These are phyloP conservation scores for Myrica gale DNA, from an alignment of 306 rosid species.

Conservation along the genomic window DNA sequence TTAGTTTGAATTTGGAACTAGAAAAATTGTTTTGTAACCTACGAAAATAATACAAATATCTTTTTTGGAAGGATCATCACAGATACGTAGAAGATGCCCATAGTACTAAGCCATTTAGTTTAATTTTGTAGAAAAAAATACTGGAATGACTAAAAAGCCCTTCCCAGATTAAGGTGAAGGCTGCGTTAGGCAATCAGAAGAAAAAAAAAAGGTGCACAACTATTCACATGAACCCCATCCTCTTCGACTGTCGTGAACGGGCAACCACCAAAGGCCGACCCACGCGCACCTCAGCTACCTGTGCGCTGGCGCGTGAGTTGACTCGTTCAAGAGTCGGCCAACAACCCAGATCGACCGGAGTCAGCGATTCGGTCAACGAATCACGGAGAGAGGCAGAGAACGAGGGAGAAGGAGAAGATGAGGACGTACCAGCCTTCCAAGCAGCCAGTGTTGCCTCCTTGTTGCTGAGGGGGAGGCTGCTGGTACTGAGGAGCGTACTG, in stretches of 20 bases:
- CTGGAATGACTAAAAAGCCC: background rate
- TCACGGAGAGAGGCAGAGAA: background rate
- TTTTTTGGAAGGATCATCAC: too few relatives aligned
- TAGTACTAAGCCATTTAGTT: too few relatives aligned
- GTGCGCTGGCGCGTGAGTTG: constrained; percentile 2
- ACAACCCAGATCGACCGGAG: constrained; percentile 25
- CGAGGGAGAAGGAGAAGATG: constrained; percentile 6
- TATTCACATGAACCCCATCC: background rate
- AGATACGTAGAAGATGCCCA: too few relatives aligned
- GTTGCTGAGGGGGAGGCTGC: constrained; percentile 70
- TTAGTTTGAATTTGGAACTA: too few relatives aligned
- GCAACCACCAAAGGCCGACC: too few relatives aligned
- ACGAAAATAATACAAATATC: too few relatives aligned
- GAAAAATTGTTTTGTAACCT: too few relatives aligned
- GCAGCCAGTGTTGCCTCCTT: constrained; percentile 38
- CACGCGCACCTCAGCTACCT: too few relatives aligned
- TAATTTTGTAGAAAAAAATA: too few relatives aligned
- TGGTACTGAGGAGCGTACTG: constrained; percentile 73
- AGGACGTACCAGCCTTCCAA: constrained; percentile 73
- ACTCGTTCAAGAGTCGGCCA: constrained; percentile 4
- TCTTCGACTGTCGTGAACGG: background rate
- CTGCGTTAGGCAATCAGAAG: background rate
- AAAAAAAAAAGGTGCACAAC: background rate
- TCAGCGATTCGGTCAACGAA: background rate
- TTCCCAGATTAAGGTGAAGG: too few relatives aligned